phyloP scores from a whole-genome alignment of 257 asterid species.

The Nicotiana attenuata region DNA sequence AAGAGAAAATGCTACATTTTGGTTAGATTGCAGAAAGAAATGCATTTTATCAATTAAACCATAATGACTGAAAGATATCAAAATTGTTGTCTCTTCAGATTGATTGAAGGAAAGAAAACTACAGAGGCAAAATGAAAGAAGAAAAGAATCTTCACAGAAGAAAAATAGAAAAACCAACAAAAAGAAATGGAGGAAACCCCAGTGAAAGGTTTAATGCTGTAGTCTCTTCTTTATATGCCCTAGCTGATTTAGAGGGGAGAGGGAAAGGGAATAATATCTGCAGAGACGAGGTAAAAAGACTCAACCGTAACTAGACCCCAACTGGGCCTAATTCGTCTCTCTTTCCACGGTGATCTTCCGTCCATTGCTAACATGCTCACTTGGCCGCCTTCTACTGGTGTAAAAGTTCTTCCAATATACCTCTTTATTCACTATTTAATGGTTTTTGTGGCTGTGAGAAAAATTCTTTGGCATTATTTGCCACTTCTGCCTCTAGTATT shows the following conservation, averaged over 20 bases:
- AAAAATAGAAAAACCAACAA: no score
- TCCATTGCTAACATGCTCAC: not conserved
- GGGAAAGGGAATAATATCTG: not conserved
- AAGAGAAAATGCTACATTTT: no score
- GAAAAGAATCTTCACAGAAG: no score
- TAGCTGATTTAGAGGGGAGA: no score
- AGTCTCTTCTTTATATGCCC: not conserved
- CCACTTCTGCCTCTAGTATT: slow-evolving; percentile 79
- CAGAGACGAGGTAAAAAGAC: not conserved
- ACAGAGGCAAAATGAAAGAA: no score
- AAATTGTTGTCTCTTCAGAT: no score
- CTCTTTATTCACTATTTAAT: slow-evolving; percentile 31
- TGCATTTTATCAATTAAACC: no score
- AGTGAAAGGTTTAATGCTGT: no score
- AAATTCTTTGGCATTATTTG: slow-evolving; percentile 64
- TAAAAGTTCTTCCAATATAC: not conserved
- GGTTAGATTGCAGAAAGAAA: no score
- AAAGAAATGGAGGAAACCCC: no score
- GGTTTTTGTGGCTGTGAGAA: slow-evolving; percentile 48
- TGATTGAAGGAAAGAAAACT: no score
- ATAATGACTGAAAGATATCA: no score
- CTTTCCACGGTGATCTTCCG: not conserved
- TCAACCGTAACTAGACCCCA: not conserved
- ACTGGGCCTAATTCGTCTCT: not conserved
- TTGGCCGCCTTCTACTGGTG: not conserved